These are phyloP conservation scores for Penicillium parvum DNA, from an alignment of 495 filamentous ascomycete species.

Conservation along the genomic window DNA sequence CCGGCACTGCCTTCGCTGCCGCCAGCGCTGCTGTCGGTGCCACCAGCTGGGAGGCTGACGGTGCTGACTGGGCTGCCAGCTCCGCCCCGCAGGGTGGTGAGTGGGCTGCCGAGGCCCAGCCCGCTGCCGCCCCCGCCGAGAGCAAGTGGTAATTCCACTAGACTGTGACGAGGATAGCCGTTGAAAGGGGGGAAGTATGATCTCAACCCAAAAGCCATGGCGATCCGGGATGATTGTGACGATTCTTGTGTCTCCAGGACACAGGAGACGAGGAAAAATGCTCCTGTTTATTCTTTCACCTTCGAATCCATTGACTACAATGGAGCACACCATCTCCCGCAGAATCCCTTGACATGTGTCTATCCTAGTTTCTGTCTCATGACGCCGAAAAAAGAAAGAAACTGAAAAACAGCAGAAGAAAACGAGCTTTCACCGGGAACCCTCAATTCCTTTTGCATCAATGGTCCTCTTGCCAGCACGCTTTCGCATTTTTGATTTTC, in stretches of 20 bases:
- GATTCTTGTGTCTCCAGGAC: constrained; percentile 8
- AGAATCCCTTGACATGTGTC: constrained; percentile 44
- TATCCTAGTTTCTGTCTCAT: constrained; percentile 46
- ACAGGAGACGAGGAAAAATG: constrained; percentile 13
- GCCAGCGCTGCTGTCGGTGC: constrained; percentile 57
- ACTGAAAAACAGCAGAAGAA: constrained; percentile 40
- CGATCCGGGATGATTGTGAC: constrained; percentile 27
- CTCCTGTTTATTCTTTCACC: constrained; percentile 28
- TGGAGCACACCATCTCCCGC: constrained; percentile 23
- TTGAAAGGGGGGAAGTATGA: constrained; percentile 29
- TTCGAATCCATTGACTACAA: constrained; percentile 22
- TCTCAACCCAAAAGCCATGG: constrained; percentile 24
- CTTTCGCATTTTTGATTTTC: constrained; percentile 24
- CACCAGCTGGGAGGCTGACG: constrained; percentile 76
- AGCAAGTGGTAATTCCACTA: constrained; percentile 60
- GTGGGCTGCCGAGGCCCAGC: constrained; percentile 62
- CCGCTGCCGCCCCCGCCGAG: constrained; percentile 33
- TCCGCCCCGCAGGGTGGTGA: constrained; percentile 54
- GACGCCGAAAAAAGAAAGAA: constrained; percentile 33
- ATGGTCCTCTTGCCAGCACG: constrained; percentile 24
- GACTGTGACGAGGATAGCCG: constrained; percentile 29
- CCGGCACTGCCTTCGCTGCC: constrained; percentile 58
- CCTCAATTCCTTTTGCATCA: constrained; percentile 30
- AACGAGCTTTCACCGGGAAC: constrained; percentile 31
- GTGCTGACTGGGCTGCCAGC: constrained; percentile 68